These are phyloP conservation scores for Globisporangium sylvaticum DNA, from an alignment of 352 stramenopile genomes.

Conservation along the genomic window DNA sequence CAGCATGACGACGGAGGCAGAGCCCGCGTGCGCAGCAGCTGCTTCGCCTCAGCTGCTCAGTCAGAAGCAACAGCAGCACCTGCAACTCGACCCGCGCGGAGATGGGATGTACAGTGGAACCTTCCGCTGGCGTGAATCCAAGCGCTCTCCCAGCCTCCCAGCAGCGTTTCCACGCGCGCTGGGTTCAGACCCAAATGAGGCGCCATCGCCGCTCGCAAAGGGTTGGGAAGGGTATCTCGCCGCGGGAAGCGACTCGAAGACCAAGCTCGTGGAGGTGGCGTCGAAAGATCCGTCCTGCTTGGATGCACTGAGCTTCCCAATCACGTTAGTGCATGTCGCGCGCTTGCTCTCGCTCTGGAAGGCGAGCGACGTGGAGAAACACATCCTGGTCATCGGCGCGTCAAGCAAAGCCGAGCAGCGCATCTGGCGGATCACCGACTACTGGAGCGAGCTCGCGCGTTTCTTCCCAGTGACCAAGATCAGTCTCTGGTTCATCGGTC, in stretches of 20 bases:
- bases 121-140: constrained; percentile 73
- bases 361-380: constrained; percentile 6
- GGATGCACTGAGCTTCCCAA: constrained; percentile 69
- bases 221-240: constrained; percentile 58
- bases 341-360: constrained; percentile 29
- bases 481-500: constrained; percentile 60
- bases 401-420: constrained; percentile 71
- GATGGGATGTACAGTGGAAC: constrained; percentile 80
- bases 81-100: constrained; percentile 60
- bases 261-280: constrained; percentile 33
- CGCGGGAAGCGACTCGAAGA: constrained; percentile 19
- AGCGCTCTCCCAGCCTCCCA: constrained; percentile 45
- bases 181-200: not conserved
- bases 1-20: not conserved
- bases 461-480: constrained; percentile 34
- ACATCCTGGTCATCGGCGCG: constrained; percentile 55
- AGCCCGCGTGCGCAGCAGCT: not conserved
- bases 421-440: constrained; percentile 59
- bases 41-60: not conserved
- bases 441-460: constrained; percentile 53
- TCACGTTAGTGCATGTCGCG: constrained; percentile 52
- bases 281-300: constrained; percentile 59
- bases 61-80: constrained; percentile 15
- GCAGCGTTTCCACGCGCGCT: not conserved
- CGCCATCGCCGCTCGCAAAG: not conserved